Evolutionary conservation across 108 stramenopile genomes (phyloP).

Genomic region (Skeletonema potamos): DNA sequence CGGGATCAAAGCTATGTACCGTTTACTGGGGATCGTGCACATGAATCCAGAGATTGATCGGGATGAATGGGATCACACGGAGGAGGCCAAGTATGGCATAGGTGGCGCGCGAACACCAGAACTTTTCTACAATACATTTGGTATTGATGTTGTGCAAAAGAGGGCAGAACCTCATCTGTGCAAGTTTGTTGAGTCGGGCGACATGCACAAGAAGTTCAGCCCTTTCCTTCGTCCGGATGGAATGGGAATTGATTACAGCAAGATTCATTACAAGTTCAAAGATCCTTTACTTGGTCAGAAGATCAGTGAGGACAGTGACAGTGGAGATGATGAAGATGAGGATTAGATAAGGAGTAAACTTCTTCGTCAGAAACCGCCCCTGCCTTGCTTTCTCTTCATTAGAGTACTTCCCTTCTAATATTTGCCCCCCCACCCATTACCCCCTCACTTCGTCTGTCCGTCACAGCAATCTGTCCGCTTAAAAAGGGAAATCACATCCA

Average conservation of each 20-base stretch:
- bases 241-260: slow-evolving; percentile 84
- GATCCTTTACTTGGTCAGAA: slow-evolving; percentile 10
- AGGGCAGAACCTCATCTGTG: slow-evolving; percentile 71
- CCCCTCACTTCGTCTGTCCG: too few species aligned
- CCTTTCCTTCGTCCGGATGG: slow-evolving; percentile 68
- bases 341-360: too few species aligned
- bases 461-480: too few species aligned
- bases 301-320: background rate
- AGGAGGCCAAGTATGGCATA: slow-evolving; percentile 78
- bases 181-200: slow-evolving; percentile 62
- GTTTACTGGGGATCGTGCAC: slow-evolving; percentile 72
- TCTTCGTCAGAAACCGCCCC: too few species aligned
- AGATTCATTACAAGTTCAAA: slow-evolving; percentile 54
- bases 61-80: slow-evolving; percentile 15
- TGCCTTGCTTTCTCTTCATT: too few species aligned
- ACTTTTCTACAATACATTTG: slow-evolving; percentile 78
- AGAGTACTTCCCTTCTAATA: too few species aligned
- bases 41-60: slow-evolving; percentile 74
- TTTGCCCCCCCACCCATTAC: too few species aligned
- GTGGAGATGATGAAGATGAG: background rate
- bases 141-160: slow-evolving; percentile 78
- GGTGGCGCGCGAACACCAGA: slow-evolving; percentile 82
- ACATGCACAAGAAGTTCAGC: slow-evolving; percentile 71
- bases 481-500: too few species aligned
- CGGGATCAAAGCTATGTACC: slow-evolving; percentile 63